Evolutionary conservation across 2,329 filamentous ascomycete genomes (phyloP), one percentile per base, ranked within the genome.

Genomic region (Fusarium heterosporum): DNA sequence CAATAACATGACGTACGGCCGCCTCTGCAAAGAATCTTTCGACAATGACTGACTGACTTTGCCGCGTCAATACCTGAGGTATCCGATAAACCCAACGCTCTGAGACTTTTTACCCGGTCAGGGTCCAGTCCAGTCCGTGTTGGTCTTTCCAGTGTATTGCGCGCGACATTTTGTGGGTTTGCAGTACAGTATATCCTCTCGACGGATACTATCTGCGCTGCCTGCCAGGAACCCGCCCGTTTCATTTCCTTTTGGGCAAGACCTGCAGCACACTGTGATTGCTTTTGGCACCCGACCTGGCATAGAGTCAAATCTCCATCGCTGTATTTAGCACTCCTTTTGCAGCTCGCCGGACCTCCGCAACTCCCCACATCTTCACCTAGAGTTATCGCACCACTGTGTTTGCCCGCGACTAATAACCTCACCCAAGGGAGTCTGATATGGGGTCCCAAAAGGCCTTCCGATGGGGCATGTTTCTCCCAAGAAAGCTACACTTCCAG

Each of bases 341-440:
- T 42, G 46, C 25, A 19, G 48, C 48, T n/a, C 38, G 46, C 56
- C 30, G 26, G 48, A 51, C 19, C 38, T 49, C 56, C 30, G 26
- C 25, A 19, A 11, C 19, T 50, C 53, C 53, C 68, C 69, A 68
- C 69, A 68, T 70, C 63, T 70, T 71, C 63, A 71, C 52, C 50
- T 63, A 40, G 52, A 47, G 32, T 28, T 22, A 68, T 25, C 13
- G 40, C 34, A 50, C 49, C 26, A 32, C 43, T 39, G 25, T 54
- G 53, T 45, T 28, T 39, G 61, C 52, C 56, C 36, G 41, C 26
- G 46, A 19, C 46, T 36, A 25, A 49, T 30, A 17, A 36, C 34
- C 4, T 22, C 22, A 4, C 4, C 34, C 55, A 61, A 68, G 66
- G 66, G 66, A 68, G 66, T 51, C 26, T n/a, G 38, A 48, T 50